Conservation (phyloP, 2,329 filamentous ascomycete genomes). For the Fusarium succisae region DNA sequence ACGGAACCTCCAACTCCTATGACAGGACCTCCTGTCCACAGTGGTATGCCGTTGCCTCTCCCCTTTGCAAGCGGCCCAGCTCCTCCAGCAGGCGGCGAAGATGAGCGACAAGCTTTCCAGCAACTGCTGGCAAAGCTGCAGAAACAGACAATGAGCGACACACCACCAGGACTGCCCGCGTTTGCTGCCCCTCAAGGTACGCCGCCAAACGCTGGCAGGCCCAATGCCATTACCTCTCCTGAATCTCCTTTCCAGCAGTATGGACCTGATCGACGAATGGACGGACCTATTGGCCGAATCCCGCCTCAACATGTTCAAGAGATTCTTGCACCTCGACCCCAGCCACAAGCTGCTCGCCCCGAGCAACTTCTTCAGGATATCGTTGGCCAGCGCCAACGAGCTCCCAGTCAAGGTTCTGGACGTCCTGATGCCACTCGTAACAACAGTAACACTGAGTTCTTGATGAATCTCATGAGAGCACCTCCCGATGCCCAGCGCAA, state of each 20-base stretch:
- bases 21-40: conserved; percentile 39
- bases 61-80: conserved; percentile 40
- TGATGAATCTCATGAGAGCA: conserved; percentile 81
- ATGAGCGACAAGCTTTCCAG: conserved; percentile 88
- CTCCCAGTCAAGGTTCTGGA: conserved; percentile 60
- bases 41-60: conserved; percentile 26
- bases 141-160: conserved; percentile 59
- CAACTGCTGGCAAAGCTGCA: conserved; percentile 85
- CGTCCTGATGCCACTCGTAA: conserved; percentile 57
- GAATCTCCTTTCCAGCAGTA: conserved; percentile 58
- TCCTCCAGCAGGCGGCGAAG: conserved; percentile 56
- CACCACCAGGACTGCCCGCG: conserved; percentile 56
- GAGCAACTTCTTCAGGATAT: conserved; percentile 71
- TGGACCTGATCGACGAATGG: conserved; percentile 56
- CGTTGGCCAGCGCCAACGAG: conserved; percentile 66
- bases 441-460: conserved; percentile 80
- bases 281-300: conserved; percentile 50
- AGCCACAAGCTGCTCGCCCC: conserved; percentile 61
- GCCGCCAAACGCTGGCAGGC: conserved; percentile 43
- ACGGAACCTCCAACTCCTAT: conserved; percentile 60
- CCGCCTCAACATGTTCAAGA: conserved; percentile 59
- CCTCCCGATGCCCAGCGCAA: conserved; percentile 61
- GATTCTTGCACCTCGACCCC: conserved; percentile 61
- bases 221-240: conserved; percentile 56
- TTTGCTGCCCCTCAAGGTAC: conserved; percentile 54